Base-by-base conservation (phyloP, 2,329 filamentous ascomycete species). In the Aspergillus tanneri region DNA sequence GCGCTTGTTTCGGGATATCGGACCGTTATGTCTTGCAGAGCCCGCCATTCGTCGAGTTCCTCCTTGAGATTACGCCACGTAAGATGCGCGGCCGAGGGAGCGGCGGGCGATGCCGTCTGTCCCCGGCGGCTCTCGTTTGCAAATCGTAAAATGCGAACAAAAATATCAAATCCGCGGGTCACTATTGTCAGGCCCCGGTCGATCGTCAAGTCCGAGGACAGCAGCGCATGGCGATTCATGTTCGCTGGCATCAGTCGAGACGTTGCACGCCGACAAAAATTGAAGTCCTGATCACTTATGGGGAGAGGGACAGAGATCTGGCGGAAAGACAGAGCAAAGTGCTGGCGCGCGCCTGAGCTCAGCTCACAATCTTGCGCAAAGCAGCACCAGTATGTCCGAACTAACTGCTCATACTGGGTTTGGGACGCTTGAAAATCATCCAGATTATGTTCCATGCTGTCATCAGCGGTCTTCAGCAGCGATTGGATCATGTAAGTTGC, bases 401-500 rank as follows among this genome's bases (percentile, higher is more conserved):
- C 66, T 3, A 69, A 60, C 44, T 69, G 65, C 39, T 69, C 66
- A 35, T 69, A 69, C 37, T 67, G 66, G 4, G 58, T 67, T 41
- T 61, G 59, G 2, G 60, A 63, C 18, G 62, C 59, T 11, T 65
- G 57, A 9, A 68, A 68, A 19, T 68, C 64, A 3, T 68, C 60
- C 3, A 65, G 64, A 18, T 57, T 63, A 28, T 69, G 58, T 21
- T 69, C 66, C 65, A 68, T 69, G 22, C 61, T 67, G 16, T 69
- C 66, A 30, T 69, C 66, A 10, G 66, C 62, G 34, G 61, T 69
- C 36, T 67, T 68, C 3, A 69, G 47, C 12, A 69, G 57, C 1
- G 64, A 67, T 43, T 69, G 66, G 11, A 69, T 67, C 66, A 69
- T 69, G 32, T 69, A 69, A 0, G 66, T 69, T 5, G 66, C 66